Base-by-base conservation (phyloP, 2,329 filamentous ascomycete species). In the Dactylonectria macrodidyma region DNA sequence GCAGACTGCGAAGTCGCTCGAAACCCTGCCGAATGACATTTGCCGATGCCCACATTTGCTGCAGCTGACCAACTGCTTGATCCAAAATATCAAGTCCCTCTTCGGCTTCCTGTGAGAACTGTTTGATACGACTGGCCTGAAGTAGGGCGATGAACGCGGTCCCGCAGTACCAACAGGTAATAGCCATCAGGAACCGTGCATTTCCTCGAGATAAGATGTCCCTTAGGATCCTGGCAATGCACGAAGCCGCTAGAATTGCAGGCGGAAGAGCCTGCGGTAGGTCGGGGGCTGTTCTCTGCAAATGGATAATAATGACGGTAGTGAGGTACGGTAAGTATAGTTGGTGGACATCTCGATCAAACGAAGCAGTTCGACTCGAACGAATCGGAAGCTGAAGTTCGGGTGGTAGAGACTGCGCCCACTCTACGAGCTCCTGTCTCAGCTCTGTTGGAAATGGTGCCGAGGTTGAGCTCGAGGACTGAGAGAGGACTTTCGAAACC, bases 121-220 rank as follows among this genome's bases (percentile, higher is more conserved):
- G 72, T 1, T 63, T 54, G 16, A 74, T 74, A 1, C 72, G 60
- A 11, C 61, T 72, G 2, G 81, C 82, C 51, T 84, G 81, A 0
- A 84, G 66, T 0, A 84, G 71, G 0, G 82, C 80, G 14, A 84
- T 78, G 26, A 84, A 81, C 0, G 83, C 82, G 1, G 81, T 82
- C 0, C 79, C 79, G n/a, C 77, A 75, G 54, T 84, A 83, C 83
- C 83, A 84, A 44, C 81, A 82, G 0, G 80, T 80, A 9, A 84
- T 84, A 1, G 80, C 81, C 77, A 82, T 82, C 1, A 84, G 76
- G 50, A 83, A 84, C 1, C 81, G 72, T 0, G 79, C 77, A 34
- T 81, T 77, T 0, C 83, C 82, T 0, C 83, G 77, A 1, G 78
- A 77, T 0, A 84, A 65, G 3, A 81, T 78, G 41, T 84, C 82